Evolutionary conservation across 371 early-diverging fungal genomes (phyloP), one percentile per base, ranked within the genome.

Genomic region (Capillidium rhysosporum): DNA sequence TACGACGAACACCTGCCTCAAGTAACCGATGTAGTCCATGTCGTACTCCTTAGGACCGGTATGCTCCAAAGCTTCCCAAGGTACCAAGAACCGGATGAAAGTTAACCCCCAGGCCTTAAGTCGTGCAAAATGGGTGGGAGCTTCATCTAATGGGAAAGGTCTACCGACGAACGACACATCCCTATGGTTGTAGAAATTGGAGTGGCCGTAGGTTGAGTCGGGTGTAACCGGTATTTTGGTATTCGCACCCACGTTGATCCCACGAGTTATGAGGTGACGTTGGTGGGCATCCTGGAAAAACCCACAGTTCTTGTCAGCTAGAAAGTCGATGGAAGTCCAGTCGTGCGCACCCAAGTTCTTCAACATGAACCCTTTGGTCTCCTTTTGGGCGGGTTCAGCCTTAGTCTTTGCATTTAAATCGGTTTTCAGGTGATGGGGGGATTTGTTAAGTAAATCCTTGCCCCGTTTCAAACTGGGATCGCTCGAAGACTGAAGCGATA

Each of bases 31-130:
- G 56, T 72, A 92, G 3, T 77, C 80, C 29, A 80, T 68, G 63
- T 92, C 92, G 58, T 90, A 90, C 10, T 78, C 68, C 29, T 89
- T 89, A 53, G 84, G 84, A 56, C 82, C 84, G 45, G 67, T 66
- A 63, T 84, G 84, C 56, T 84, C 89, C 26, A 90, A 61, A 3
- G 89, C 75, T 65, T 91, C 92, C 92, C 92, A 91, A 16, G 88
- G 75, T 16, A 86, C 72, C 40, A 80, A 59, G 44, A 86, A 71
- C 3, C 92, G 68, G 18, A 88, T 56, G 54, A 89, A 69, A 46
- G 79, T 85, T 54, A 92, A 76, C 0, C 92, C 92, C 82, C 82
- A 84, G 29, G 69, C 55, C 29, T 71, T 66, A 26, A 92, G 66
- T 29, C 89, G 65, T 20, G 62, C 59, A 51, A 89, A 72, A 59